Conservation (phyloP, 176 grass and related monocot species). For the Pharus latifolius region DNA sequence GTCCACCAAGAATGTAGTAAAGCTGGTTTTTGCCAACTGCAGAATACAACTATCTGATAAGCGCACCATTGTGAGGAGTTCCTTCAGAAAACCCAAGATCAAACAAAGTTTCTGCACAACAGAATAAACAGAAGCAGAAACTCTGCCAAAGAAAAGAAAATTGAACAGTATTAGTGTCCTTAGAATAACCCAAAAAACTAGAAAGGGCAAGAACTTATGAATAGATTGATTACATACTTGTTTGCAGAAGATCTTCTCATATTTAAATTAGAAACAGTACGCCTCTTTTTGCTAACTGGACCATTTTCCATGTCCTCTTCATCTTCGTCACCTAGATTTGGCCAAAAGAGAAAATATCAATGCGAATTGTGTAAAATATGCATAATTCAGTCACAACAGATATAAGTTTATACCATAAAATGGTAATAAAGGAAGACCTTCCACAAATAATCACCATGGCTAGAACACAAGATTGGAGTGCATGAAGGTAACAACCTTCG, state of each 20-base stretch:
- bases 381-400: background rate
- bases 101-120: slow-evolving; percentile 91
- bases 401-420: background rate
- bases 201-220: background rate
- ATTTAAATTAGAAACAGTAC: slow-evolving; percentile 48
- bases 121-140: slow-evolving; percentile 57
- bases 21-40: slow-evolving; percentile 94
- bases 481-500: background rate
- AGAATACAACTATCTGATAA: slow-evolving; percentile 93
- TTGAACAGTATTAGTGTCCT: slow-evolving; percentile 2
- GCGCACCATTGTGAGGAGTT: slow-evolving; percentile 68
- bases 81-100: slow-evolving; percentile 87
- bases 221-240: slow-evolving; percentile 43
- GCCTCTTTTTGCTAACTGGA: slow-evolving; percentile 74
- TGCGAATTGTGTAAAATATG: slow-evolving; percentile 1
- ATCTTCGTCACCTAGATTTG: slow-evolving; percentile 71
- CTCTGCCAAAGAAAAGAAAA: slow-evolving; percentile 40
- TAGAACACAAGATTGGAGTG: slow-evolving; percentile 17
- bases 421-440: background rate
- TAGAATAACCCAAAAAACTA: background rate
- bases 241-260: slow-evolving; percentile 59
- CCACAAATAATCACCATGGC: background rate
- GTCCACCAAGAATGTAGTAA: slow-evolving; percentile 96
- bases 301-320: slow-evolving; percentile 70
- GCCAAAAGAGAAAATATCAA: slow-evolving; percentile 14